Evolutionary conservation across 345 rosid genomes (phyloP).

Genomic region (Eucalyptus albens): DNA sequence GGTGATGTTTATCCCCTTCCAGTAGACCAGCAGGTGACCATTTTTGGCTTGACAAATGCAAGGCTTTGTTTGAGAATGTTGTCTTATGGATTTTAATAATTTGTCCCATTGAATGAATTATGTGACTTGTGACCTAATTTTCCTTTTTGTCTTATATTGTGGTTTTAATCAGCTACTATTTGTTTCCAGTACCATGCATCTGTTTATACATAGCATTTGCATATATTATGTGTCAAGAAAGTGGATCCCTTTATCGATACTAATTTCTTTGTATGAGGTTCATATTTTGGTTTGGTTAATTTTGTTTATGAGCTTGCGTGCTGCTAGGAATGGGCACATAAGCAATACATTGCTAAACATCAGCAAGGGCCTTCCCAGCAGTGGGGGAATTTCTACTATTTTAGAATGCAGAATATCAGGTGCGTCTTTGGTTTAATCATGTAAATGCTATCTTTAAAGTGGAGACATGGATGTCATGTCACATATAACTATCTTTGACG

Average conservation of each 20-base stretch:
- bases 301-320: not conserved
- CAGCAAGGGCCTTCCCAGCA: constrained; percentile 90
- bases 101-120: not conserved
- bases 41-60: not conserved
- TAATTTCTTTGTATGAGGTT: not conserved
- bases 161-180: not conserved
- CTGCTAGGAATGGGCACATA: constrained; percentile 93
- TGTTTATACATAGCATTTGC: not conserved
- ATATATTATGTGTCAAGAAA: not conserved
- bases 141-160: not conserved
- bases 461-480: not conserved
- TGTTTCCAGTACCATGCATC: not conserved
- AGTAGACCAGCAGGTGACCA: constrained; percentile 63
- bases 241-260: not conserved
- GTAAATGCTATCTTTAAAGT: not conserved
- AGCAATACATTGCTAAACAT: constrained; percentile 76
- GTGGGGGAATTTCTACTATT: constrained; percentile 97
- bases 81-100: not conserved
- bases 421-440: constrained; percentile 3
- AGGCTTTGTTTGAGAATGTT: not conserved
- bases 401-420: constrained; percentile 95
- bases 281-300: not conserved
- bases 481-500: not conserved
- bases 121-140: not conserved
- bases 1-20: constrained; percentile 92